Evolutionary conservation across 2,329 filamentous ascomycete genomes (phyloP).

Genomic region (Nemania sp.): DNA sequence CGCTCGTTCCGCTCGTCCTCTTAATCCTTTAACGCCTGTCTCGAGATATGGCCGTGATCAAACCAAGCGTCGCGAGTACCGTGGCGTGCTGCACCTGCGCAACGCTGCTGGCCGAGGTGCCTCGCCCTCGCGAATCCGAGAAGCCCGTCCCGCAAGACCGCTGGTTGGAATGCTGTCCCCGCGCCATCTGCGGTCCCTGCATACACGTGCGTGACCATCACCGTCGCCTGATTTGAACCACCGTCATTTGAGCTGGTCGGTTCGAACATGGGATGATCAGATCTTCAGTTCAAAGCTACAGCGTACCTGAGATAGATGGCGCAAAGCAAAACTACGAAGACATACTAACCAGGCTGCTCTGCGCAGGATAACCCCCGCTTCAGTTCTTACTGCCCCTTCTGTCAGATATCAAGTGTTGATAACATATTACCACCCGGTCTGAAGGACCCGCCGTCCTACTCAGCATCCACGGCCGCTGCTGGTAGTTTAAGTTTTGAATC

Average conservation of each 20-base stretch:
- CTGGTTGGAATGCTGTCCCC: conserved; percentile 68
- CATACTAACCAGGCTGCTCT: conserved; percentile 4
- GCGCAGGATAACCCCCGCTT: conserved; percentile 68
- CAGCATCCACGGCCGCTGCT: conserved; percentile 43
- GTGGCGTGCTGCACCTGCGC: conserved; percentile 74
- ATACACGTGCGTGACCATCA: conserved; percentile 56
- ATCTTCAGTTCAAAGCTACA: conserved; percentile 1
- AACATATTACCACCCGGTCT: conserved; percentile 65
- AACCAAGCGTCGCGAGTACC: conserved; percentile 19
- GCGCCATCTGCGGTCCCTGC: conserved; percentile 73
- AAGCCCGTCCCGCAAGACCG: conserved; percentile 65
- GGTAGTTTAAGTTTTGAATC: conserved; percentile 37
- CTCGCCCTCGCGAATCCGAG: conserved; percentile 59
- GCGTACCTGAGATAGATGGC: background rate
- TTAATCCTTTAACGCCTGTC: background rate
- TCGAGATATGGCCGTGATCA: conserved; percentile 32
- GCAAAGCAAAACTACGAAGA: conserved; percentile 14
- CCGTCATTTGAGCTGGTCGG: background rate
- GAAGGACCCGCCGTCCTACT: conserved; percentile 70
- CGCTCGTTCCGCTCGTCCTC: no score
- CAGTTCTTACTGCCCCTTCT: conserved; percentile 71
- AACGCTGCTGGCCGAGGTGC: conserved; percentile 59
- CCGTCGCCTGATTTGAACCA: background rate
- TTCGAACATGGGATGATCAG: background rate
- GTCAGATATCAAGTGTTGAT: conserved; percentile 66